phyloP scores from a whole-genome alignment of 345 rosid species.

The Eucalyptus polyanthemos region DNA sequence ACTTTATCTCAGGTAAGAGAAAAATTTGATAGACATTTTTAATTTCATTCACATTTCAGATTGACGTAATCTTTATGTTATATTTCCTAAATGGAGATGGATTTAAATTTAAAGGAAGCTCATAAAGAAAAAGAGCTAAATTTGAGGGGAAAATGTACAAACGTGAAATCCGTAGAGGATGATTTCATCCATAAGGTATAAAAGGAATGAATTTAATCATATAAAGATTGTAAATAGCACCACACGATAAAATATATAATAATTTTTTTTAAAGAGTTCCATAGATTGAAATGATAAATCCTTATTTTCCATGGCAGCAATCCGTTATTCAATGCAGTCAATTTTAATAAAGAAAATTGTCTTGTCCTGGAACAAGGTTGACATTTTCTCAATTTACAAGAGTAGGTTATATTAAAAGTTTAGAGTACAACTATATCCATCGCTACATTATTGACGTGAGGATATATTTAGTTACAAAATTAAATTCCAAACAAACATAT shows the following conservation, averaged over 20 bases:
- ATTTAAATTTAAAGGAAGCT: neutral
- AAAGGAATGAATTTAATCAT: neutral
- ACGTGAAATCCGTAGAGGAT: neutral
- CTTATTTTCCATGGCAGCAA: neutral
- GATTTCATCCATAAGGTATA: neutral
- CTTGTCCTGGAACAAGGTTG: neutral
- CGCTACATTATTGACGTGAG: rapidly evolving
- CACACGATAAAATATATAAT: neutral
- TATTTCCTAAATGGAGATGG: neutral
- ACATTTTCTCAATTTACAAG: neutral
- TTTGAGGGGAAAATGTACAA: neutral
- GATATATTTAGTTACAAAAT: neutral
- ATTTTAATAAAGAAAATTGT: neutral
- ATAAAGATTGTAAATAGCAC: neutral
- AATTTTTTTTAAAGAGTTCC: neutral
- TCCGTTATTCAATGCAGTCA: neutral
- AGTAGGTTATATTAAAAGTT: neutral
- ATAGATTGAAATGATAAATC: neutral
- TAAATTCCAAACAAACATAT: neutral
- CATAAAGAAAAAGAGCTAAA: neutral
- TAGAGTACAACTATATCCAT: neutral
- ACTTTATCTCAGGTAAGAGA: neutral
- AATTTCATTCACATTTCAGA: no score
- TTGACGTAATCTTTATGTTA: neutral
- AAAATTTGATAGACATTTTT: neutral